A percentile compares a stretch with the other conserved stretches of the same genome.
Evolutionary conservation across 345 rosid genomes (phyloP).

Genomic region (Populus alba): DNA sequence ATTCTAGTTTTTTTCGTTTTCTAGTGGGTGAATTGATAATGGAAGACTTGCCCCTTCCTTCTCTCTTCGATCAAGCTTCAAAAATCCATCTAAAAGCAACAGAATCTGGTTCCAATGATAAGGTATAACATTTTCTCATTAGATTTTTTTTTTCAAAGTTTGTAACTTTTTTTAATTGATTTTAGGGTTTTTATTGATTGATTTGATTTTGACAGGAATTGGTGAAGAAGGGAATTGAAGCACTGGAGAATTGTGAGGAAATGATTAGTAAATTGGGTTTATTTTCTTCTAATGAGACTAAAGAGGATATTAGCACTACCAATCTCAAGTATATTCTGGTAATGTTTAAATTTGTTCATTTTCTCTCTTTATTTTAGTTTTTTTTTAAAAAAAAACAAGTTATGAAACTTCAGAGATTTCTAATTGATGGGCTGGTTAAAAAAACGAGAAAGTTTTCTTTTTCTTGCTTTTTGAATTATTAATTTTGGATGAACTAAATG

Average conservation of each 20-base stretch:
- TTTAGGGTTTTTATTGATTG: background rate
- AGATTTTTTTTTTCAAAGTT: background rate
- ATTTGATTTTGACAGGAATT: constrained; percentile 40
- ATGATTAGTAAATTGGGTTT: constrained; percentile 76
- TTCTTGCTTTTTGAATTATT: background rate
- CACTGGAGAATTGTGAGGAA: constrained; percentile 74
- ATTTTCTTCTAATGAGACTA: constrained; percentile 85
- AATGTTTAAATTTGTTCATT: constrained; percentile 5
- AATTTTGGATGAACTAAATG: background rate
- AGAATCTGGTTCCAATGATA: constrained; percentile 54
- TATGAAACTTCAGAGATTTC: background rate
- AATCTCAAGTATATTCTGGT: constrained; percentile 89
- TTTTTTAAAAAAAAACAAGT: background rate
- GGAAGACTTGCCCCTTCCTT: constrained; percentile 68
- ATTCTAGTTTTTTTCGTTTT: constrained; percentile 11
- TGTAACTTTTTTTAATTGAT: background rate
- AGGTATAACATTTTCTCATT: constrained; percentile 32
- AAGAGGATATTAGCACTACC: constrained; percentile 77
- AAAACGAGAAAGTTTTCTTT: background rate
- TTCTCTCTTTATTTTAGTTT: background rate
- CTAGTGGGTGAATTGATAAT: constrained; percentile 42
- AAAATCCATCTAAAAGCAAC: constrained; percentile 62
- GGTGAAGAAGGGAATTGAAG: constrained; percentile 66
- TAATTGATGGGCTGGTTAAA: background rate
- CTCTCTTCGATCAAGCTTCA: constrained; percentile 72